These are phyloP conservation scores for Phytophthora cajani DNA, from an alignment of 352 stramenopile species.

Conservation along the genomic window DNA sequence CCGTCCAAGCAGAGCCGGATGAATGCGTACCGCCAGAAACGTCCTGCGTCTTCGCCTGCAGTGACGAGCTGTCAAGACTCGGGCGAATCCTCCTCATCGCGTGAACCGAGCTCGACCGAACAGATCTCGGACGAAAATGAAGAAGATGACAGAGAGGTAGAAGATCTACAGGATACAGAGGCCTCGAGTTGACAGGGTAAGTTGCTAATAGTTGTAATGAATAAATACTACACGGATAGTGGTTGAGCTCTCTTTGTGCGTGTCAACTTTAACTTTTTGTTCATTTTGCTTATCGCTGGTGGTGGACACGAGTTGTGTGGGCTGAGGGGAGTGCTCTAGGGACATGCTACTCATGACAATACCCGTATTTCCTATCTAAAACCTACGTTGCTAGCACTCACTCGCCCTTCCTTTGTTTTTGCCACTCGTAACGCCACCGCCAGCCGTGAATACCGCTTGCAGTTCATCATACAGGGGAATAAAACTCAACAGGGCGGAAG, in stretches of 20 bases:
- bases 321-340: slow-evolving; percentile 12
- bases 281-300: slow-evolving; percentile 26
- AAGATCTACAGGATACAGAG: background rate
- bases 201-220: background rate
- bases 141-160: background rate
- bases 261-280: slow-evolving; percentile 27
- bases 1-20: slow-evolving; percentile 5
- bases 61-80: background rate
- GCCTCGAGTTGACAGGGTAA: background rate
- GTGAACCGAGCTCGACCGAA: slow-evolving; percentile 3
- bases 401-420: slow-evolving; percentile 5
- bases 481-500: slow-evolving; percentile 22
- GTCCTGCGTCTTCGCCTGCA: slow-evolving; percentile 22
- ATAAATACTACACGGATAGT: background rate
- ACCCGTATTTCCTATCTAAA: slow-evolving; percentile 22
- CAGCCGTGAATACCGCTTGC: slow-evolving; percentile 26
- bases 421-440: background rate
- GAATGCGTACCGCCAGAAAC: slow-evolving; percentile 14
- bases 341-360: slow-evolving; percentile 22
- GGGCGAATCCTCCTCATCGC: background rate
- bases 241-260: background rate
- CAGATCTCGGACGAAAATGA: background rate
- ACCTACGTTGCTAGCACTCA: slow-evolving; percentile 19
- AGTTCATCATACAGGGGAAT: slow-evolving; percentile 31
- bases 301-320: background rate